Evolutionary conservation across 139 green algal species (phyloP), one percentile per base, ranked within the genome.

Genomic region (Pycnococcus provasolii): DNA sequence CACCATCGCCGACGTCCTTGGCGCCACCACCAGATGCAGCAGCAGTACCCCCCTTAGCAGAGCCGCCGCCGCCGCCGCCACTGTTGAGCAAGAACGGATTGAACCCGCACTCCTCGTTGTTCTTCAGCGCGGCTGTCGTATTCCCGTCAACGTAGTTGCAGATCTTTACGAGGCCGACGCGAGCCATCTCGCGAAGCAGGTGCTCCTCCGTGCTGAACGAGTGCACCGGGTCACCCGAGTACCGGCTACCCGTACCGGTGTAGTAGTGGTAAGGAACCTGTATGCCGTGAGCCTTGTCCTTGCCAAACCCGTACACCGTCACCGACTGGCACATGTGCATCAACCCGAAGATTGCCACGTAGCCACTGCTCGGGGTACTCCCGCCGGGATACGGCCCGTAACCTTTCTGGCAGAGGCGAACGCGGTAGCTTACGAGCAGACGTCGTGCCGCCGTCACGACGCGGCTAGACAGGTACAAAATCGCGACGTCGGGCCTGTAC

Each of bases 291-390:
- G 53, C 8, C 43, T 66, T 6, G 42, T 59, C 62, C 5, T 26
- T 42, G 7, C 66, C 66, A n/a, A 72, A 65, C 3, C 66, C 66
- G 66, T 72, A 72, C 54, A 72, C 53, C 8, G 66, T 72, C 7
- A 66, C 43, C 11, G 39, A 40, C 53, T 48, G 55, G 53, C 66
- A 72, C 3, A 72, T 51, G 40, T 72, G 66, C 43, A 72, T 72
- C 55, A 72, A 43, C 9, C 64, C 7, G 8, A 60, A 54, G n/a
- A 66, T 13, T 11, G 54, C 58, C n/a, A 72, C 54, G 11, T 64
- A 63, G 37, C 66, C 66, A 8, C 53, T 65, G 57, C 40, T 60
- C 4, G 66, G 66, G 2, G 58, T 68, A 3, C 37, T 53, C 7
- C 66, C 66, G 40, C 66, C 66, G 5, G 15, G 26, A 53, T 64